Base-by-base conservation (phyloP, 768 basidiomycete genomes). In the Rhodotorula taiwanensis region DNA sequence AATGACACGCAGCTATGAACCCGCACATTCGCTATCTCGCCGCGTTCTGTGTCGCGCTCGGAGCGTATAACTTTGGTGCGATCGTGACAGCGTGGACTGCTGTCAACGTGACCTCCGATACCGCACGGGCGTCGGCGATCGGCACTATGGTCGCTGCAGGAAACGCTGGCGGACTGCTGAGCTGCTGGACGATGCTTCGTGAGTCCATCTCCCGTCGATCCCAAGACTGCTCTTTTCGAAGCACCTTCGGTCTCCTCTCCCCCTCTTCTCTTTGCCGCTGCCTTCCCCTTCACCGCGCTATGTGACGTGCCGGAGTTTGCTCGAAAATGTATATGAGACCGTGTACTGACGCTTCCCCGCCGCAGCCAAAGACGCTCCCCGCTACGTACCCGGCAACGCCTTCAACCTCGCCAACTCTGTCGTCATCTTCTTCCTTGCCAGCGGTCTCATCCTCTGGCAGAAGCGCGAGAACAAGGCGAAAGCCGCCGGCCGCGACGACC, bases 81-180 rank as follows among this genome's bases (percentile, higher is more conserved):
- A 30, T 67, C 33, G 67, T 62, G 41, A 72, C 60, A 20, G 62
- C 69, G 1, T 69, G 66, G 60, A 60, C 59, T 3, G 57, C 64
- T 1, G 63, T 64, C 41, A 74, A 74, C 55, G 50, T 62, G 23
- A 66, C 69, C 7, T 55, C 50, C 5, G 72, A 73, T 49, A 65
- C 71, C 2, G 67, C 58, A 0, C 52, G 73, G 3, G 64, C 69
- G 0, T 55, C 56, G 1, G 67, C 68, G 6, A 58, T 74, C 28
- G 72, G n/a, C n/a, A n/a, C n/a, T n/a, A n/a, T n/a, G n/a, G n/a
- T n/a, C n/a, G n/a, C n/a, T n/a, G n/a, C n/a, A n/a, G n/a, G n/a
- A n/a, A n/a, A n/a, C n/a, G n/a, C n/a, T n/a, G n/a, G n/a, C n/a
- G n/a, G n/a, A n/a, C n/a, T n/a, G n/a, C n/a, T n/a, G n/a, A n/a